Evolutionary conservation across 768 basidiomycete species (phyloP).

Genomic region (Agaricus subrufescens): DNA sequence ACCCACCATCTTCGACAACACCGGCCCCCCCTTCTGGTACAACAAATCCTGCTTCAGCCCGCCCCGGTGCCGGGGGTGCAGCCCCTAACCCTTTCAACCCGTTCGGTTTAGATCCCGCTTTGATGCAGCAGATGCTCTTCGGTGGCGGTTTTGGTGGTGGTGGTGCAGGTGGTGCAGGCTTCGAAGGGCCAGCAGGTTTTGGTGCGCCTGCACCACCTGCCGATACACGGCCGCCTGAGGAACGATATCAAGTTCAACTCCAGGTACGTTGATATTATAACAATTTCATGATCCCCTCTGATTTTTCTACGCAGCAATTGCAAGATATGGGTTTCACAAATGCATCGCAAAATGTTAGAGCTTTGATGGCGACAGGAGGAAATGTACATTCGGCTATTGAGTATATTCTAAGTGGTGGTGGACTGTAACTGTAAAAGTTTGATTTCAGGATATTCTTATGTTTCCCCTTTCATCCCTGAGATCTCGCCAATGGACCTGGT

Average conservation of each 20-base stretch:
- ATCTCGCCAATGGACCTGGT: no score
- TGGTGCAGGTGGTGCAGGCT: constrained; percentile 21
- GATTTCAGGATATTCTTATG: no score
- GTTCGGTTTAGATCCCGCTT: constrained; percentile 34
- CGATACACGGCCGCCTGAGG: constrained; percentile 79
- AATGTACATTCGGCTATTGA: constrained; percentile 91
- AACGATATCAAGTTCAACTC: constrained; percentile 85
- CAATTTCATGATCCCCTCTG: not conserved
- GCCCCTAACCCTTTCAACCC: constrained; percentile 24
- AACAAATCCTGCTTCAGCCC: constrained; percentile 10
- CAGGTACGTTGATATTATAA: constrained; percentile 41
- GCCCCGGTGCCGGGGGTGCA: constrained; percentile 3
- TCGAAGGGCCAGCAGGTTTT: constrained; percentile 20
- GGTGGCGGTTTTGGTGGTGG: constrained; percentile 20
- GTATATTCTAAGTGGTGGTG: constrained; percentile 83
- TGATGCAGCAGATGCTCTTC: constrained; percentile 41
- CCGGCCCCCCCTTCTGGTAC: constrained; percentile 14
- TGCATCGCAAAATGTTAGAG: constrained; percentile 84
- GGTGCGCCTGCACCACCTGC: constrained; percentile 44
- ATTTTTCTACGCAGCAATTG: constrained; percentile 55
- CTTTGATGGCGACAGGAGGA: constrained; percentile 87
- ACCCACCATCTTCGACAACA: constrained; percentile 14
- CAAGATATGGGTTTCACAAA: constrained; percentile 95
- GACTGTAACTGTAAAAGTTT: constrained; percentile 32
- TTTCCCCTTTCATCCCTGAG: no score